Base-by-base conservation (phyloP, 2,329 filamentous ascomycete species). In the Torrubiellomyces zombiae region DNA sequence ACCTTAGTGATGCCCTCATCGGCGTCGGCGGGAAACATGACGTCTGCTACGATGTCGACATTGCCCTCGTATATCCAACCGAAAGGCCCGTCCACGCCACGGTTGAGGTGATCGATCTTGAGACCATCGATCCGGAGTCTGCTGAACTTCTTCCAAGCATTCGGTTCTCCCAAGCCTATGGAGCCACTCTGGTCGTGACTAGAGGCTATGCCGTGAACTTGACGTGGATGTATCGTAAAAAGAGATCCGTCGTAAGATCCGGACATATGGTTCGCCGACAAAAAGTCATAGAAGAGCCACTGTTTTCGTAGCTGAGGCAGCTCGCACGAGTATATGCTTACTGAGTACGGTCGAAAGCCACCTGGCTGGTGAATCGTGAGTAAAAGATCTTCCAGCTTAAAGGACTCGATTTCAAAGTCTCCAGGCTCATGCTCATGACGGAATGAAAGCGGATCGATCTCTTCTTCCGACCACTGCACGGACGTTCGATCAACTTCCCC, bases 61-160 rank as follows among this genome's bases (percentile, higher is more conserved):
- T 89, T 92, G 17, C 89, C 89, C 51, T 95, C 82, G 37, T 91
- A 79, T 26, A 98, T 98, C 89, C 89, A 98, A 4, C 82, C 85
- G 48, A 98, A 94, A 0, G 86, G 85, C 0, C 89, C 89, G 32
- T 89, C 74, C 11, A 93, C 82, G 14, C 85, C 85, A 20, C 83
- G 72, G 45, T 98, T 98, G 7, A 98, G 63, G 47, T 98, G 89
- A 40, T 95, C 89, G 27, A 98, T 94, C 44, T 77, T 92, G 7
- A 98, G 63, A 0, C 77, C 83, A 43, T 98, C 89, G 29, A 98
- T 91, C 5, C 89, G 72, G 30, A 95, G 70, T 14, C 89, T 70
- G 43, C 76, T 93, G 37, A 93, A 85, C 50, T 94, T 95, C 53
- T 95, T 94, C 86, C 86, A 98, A 0, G 73, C 73, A 29, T 69